phyloP scores from a whole-genome alignment of 129 eudicot genomes.

The Helianthus annuus region HanXRQr2.0-SUNRISE NC_035438.2:12383081-12383580 shows the following conservation, averaged over 20 bases:
- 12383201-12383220: constrained; percentile 56
- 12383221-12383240: constrained; percentile 12
- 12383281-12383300: not conserved
- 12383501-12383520: no score
- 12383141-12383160: constrained; percentile 89
- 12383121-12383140: constrained; percentile 53
- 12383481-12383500: no score
- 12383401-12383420: constrained; percentile 23
- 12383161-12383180: constrained; percentile 60
- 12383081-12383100: not conserved
- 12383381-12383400: constrained; percentile 29
- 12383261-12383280: not conserved
- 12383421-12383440: constrained; percentile 5
- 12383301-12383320: constrained; percentile 31
- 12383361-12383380: constrained; percentile 8
- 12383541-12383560: no score
- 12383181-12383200: constrained; percentile 50
- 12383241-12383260: not conserved
- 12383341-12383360: constrained; percentile 34
- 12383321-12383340: constrained; percentile 5
- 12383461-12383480: not conserved
- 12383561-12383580: no score
- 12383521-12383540: no score
- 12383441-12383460: constrained; percentile 2
- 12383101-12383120: not conserved